Base-by-base conservation (phyloP, 495 filamentous ascomycete genomes). In the Penicillium odoratum region DNA sequence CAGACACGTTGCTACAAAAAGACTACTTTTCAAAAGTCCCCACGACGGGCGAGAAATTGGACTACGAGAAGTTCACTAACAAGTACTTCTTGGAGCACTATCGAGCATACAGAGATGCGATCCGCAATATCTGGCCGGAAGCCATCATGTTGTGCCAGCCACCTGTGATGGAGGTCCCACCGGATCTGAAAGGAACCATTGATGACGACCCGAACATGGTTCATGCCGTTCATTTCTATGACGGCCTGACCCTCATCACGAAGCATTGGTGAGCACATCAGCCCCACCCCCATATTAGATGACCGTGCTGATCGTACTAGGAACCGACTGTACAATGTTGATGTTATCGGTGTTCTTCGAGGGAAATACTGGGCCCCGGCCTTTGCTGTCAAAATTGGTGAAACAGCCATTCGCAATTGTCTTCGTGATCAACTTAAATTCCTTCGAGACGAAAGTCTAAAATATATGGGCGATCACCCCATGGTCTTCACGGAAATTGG, bases 301-400 rank as follows among this genome's bases (percentile, higher is more conserved):
- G 11, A 25, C 15, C 10, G 10, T 16, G 9, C 25, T 31, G 26
- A 70, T 61, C 13, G 0, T 51, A 26, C 11, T 31, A 86, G 83
- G 85, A 98, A 98, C 68, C 87, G 92, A 1, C 82, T 88, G 21
- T 98, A 94, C 87, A 98, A 98, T 64, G 87, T 98, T 15, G 94
- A 98, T 74, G 91, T 98, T 21, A 85, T 98, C 55, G 94, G 94
- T 3, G 79, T 98, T 11, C 82, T 98, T 44, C 86, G 94, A 29
- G 94, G 95, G 11, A 88, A 87, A 57, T 98, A 98, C 63, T 78
- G 87, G 61, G 85, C 87, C 15, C 94, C 94, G 13, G 88, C 89
- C 1, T 93, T 98, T 68, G 94, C 90, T 13, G 84, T 98, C 66
- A 94, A 92, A 68, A 77, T 98, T 48, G 94, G 94, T 25, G 94